Evolutionary conservation across 2,329 filamentous ascomycete genomes (phyloP).

Genomic region (Cytospora piceicola): DNA sequence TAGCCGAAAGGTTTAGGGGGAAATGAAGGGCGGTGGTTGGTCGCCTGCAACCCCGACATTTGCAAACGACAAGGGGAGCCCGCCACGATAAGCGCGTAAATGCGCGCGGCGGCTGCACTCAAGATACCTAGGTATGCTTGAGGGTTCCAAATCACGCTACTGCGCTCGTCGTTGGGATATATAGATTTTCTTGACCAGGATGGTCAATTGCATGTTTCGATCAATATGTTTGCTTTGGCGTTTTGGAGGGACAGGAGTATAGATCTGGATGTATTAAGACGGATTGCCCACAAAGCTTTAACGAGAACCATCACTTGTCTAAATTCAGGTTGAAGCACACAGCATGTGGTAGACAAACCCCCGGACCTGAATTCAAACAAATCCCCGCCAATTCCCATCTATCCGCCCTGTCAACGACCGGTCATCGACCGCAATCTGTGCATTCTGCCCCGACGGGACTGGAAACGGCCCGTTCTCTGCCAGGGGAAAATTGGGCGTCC

Average conservation of each 20-base stretch:
- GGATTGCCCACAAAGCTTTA: background rate
- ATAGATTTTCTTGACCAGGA: background rate
- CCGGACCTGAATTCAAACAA: background rate
- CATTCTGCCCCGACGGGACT: conserved; percentile 40
- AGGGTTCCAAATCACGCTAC: background rate
- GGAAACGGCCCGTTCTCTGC: conserved; percentile 42
- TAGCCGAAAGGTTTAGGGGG: background rate
- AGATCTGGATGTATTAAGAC: background rate
- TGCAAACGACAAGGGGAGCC: background rate
- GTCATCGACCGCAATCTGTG: conserved; percentile 17
- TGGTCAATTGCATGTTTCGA: background rate
- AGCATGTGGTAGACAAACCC: background rate
- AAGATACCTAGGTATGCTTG: background rate
- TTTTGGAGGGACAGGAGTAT: background rate
- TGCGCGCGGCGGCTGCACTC: background rate
- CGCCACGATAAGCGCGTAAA: background rate
- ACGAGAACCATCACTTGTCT: background rate
- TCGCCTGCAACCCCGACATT: background rate
- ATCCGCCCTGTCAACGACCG: conserved; percentile 31
- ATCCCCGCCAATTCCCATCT: background rate
- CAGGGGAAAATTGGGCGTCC: conserved; percentile 40
- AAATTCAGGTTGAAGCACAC: too few species aligned
- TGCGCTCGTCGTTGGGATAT: background rate
- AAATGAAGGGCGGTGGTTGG: too few species aligned
- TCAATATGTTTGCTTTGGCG: background rate